Base-by-base conservation (phyloP, 768 basidiomycete species). In the Xerocomellus chrysenteron region DNA sequence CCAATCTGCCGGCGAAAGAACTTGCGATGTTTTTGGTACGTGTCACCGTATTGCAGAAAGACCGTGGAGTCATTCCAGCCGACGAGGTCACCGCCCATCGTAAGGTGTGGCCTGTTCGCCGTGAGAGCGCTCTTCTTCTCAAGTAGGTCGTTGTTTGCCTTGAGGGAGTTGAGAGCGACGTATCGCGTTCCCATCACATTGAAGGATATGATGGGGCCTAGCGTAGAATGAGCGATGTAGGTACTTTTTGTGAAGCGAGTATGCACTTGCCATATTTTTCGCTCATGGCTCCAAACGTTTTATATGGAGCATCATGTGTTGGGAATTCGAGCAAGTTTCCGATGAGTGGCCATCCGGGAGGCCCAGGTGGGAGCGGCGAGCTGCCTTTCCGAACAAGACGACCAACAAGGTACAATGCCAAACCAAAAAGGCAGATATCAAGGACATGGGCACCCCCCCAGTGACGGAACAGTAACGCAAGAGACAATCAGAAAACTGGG, bases 301-400 rank as follows among this genome's bases (percentile, higher is more conserved):
- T 53, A 80, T 82, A 83, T 54, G 80, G 78, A 44, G 74, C 69
- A 40, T 75, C 69, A 40, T 75, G 71, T 13, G 69, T 68, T 24
- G 82, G 82, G 75, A 85, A 78, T 56, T 85, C 82, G n/a, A 82
- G 65, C 8, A 81, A 61, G 58, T 84, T 84, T 32, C 84, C 83
- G 40, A 85, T 68, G 7, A 84, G 33, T 3, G 77, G 82, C 44
- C 54, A 57, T 26, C 56, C 60, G 14, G 36, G 13, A 1, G 64
- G 64, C 4, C 64, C 60, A 16, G 55, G 65, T 6, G 54, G 64
- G 21, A 47, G 49, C 1, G 43, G 57, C 4, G n/a, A 5, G 8
- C 3, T 41, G 21, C 14, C 48, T 36, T 14, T 36, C 35, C 35
- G 19, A 7, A 42, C 2, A 19, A 54, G 9, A 5, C 46, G 33